Base-by-base conservation (phyloP, 352 stramenopile genomes). In the Pythium vanterpoolii region DNA sequence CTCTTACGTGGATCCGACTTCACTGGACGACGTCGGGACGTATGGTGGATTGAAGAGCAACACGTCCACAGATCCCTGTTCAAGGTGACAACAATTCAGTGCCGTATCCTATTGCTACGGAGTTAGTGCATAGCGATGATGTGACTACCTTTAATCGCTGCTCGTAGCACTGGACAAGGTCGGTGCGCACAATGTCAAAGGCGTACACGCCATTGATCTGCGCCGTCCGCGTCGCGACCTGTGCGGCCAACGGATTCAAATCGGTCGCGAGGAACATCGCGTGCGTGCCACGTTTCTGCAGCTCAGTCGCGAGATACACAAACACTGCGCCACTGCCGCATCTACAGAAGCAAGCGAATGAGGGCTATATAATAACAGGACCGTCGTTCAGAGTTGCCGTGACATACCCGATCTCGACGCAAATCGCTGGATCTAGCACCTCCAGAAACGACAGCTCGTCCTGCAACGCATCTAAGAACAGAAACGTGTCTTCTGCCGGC, bases 1-100 rank as follows among this genome's bases (percentile, higher is more conserved):
- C 14, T 21, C 73, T 48, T 83, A 95, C 86, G 54, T 89, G 27
- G 83, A 95, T 11, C 84, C 86, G 19, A 99, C 94, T 82, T 99
- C 97, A 21, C 97, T 84, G 3, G 92, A 90, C 6, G 95, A 90
- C 21, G 96, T 99, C 23, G 97, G 95, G 49, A 99, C 97, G 65
- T 99, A 99, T 11, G 97, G 97, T 19, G 97, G 97, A 78, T 99
- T 99, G 72, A 99, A 99, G 19, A 99, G 70, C 38, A 99, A 68
- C 45, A 98, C 81, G 64, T 99, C 96, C 10, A 99, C 77, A 47
- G 68, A 60, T 60, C 64, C 76, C 68, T 83, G 61, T 26, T 6
- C 30, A 46, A 14, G 9, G 44, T 6, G 18, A 18, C 45, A 56
- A 19, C 5, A 34, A 14, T 38, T 42, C 14, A 42, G 34, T 42